Conservation (phyloP, 352 stramenopile genomes). For the Elongisporangium undulatum region DNA sequence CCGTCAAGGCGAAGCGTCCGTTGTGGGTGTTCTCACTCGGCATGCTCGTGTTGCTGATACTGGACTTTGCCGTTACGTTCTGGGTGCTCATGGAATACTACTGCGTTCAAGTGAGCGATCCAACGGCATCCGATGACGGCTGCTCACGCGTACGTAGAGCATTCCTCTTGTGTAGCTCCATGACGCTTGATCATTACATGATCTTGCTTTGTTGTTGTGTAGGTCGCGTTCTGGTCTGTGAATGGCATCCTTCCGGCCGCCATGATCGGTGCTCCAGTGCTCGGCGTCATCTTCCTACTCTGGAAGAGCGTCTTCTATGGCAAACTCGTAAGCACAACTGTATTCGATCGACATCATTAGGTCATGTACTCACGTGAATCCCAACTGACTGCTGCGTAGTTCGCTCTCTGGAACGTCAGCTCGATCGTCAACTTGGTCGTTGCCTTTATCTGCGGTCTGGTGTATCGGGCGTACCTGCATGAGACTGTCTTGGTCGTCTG, state of each 20-base stretch:
- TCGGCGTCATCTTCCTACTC: slow-evolving; percentile 68
- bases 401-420: slow-evolving; percentile 64
- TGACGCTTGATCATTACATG: neutral
- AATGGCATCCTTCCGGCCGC: slow-evolving; percentile 56
- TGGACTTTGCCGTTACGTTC: slow-evolving; percentile 60
- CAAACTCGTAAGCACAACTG: slow-evolving; percentile 37
- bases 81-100: slow-evolving; percentile 84
- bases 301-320: slow-evolving; percentile 73
- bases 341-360: neutral
- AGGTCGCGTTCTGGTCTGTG: slow-evolving; percentile 62
- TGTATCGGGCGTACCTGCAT: slow-evolving; percentile 63
- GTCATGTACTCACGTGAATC: too few species aligned
- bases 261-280: slow-evolving; percentile 47
- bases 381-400: slow-evolving; percentile 12
- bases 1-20: slow-evolving; percentile 5
- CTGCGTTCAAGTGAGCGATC: slow-evolving; percentile 83
- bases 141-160: slow-evolving; percentile 60
- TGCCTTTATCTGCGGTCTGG: slow-evolving; percentile 48
- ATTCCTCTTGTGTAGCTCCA: neutral
- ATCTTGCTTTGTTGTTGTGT: slow-evolving; percentile 4
- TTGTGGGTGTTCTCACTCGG: slow-evolving; percentile 36
- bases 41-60: slow-evolving; percentile 61
- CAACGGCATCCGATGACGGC: slow-evolving; percentile 58
- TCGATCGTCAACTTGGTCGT: slow-evolving; percentile 70
- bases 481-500: slow-evolving; percentile 62